Conservation (phyloP, 805 yeast genomes). For the Vanderwaltozyma polyspora region DNA sequence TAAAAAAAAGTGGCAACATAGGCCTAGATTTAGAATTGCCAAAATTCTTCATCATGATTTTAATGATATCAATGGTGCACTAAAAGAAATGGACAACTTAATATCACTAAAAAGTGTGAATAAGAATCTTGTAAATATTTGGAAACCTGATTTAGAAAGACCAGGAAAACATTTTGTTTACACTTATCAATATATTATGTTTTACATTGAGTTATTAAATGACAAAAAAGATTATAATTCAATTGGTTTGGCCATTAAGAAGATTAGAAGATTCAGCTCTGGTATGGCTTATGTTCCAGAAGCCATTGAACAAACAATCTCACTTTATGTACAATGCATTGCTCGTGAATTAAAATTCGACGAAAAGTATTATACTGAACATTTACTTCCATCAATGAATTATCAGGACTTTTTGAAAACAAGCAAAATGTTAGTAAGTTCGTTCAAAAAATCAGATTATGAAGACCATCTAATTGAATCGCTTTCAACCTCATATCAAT, state of each 20-base stretch:
- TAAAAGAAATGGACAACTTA: constrained; percentile 49
- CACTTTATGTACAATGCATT: constrained; percentile 15
- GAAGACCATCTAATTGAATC: constrained; percentile 13
- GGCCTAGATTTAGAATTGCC: constrained; percentile 66
- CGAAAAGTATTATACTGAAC: constrained; percentile 21
- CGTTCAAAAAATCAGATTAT: constrained; percentile 11
- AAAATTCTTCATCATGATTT: constrained; percentile 45
- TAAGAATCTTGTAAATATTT: constrained; percentile 68
- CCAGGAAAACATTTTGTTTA: constrained; percentile 89
- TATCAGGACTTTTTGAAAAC: constrained; percentile 16
- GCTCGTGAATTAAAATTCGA: constrained; percentile 11
- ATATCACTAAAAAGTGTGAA: constrained; percentile 56
- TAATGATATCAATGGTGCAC: constrained; percentile 42
- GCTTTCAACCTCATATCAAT: constrained; percentile 18
- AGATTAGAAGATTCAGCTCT: constrained; percentile 66
- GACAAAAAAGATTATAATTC: constrained; percentile 45
- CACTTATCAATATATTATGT: constrained; percentile 55
- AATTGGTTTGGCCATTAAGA: constrained; percentile 51
- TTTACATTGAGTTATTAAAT: constrained; percentile 46
- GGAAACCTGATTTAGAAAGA: constrained; percentile 88
- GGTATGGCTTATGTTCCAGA: constrained; percentile 45
- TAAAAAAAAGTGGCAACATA: constrained; percentile 86
- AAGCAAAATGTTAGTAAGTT: constrained; percentile 13
- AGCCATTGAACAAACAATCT: constrained; percentile 20
- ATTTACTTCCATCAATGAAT: constrained; percentile 16